Evolutionary conservation across 75 land plant genomes (phyloP), one percentile per base, ranked within the genome.

Genomic region (Adiantum capillusveneris): DNA sequence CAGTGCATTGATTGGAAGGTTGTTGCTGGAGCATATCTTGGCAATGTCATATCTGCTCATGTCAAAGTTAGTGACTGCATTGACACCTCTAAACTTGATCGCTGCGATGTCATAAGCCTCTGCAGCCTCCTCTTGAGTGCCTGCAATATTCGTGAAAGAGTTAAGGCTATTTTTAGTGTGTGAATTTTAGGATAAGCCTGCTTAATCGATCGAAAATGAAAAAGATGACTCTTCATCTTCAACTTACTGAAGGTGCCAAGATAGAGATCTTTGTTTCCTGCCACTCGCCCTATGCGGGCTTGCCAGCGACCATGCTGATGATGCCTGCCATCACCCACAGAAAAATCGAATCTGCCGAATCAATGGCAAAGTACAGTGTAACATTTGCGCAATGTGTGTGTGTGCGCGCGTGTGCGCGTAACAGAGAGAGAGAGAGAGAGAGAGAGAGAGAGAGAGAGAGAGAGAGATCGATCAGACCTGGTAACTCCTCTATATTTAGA

Each of bases 401-500:
- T n/a, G n/a, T n/a, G n/a, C n/a, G n/a, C n/a, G n/a, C n/a, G n/a
- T n/a, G n/a, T n/a, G n/a, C n/a, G n/a, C n/a, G n/a, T n/a, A n/a
- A n/a, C n/a, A n/a, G n/a, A n/a, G n/a, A n/a, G n/a, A n/a, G n/a
- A n/a, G n/a, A n/a, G n/a, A n/a, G n/a, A n/a, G n/a, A n/a, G n/a
- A n/a, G n/a, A n/a, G n/a, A n/a, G n/a, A n/a, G n/a, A n/a, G n/a
- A 34, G 9, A 34, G 9, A 34, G 7, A 34, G 9, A 34, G 9
- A 5, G 9, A 5, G 37, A 34, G 9, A 34, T 34, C 7, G 9
- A 34, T 34, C 37, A 9, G 7, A 83, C 89, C 89, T 85, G 31
- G 95, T 89, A 9, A 89, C 95, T 55, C 95, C 95, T 29, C 95
- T 50, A 64, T 89, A 89, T 24, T 79, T 74, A 1, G 95, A 89